phyloP scores from a whole-genome alignment of 371 early-diverging fungal genomes.

The Mortierella sp. region DNA sequence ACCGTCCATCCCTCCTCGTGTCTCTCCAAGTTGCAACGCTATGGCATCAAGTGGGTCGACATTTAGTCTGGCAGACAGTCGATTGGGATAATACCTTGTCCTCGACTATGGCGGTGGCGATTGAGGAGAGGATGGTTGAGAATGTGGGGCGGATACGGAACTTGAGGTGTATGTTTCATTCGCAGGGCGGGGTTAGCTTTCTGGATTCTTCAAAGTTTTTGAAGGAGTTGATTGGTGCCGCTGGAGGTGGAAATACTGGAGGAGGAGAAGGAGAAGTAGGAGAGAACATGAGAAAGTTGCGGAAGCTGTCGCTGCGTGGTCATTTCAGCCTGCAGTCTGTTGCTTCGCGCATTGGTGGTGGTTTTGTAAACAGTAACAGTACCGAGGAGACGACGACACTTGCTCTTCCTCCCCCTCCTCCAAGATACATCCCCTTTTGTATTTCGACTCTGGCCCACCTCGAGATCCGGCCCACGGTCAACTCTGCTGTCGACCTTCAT shows the following conservation, averaged over 20 bases:
- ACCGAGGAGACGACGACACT: neutral
- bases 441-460: slow-evolving; percentile 41
- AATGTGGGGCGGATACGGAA: slow-evolving; percentile 32
- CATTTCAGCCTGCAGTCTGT: slow-evolving; percentile 22
- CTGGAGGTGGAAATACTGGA: neutral
- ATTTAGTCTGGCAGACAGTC: slow-evolving; percentile 31
- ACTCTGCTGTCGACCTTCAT: slow-evolving; percentile 39
- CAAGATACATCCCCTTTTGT: slow-evolving; percentile 25
- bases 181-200: slow-evolving; percentile 23
- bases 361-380: neutral
- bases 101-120: neutral
- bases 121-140: slow-evolving; percentile 13
- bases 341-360: slow-evolving; percentile 10
- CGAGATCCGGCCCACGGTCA: slow-evolving; percentile 30
- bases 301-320: neutral
- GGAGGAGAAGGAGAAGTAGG: neutral
- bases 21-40: slow-evolving; percentile 30
- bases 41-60: slow-evolving; percentile 32
- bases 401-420: neutral
- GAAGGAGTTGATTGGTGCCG: neutral
- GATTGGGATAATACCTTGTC: slow-evolving; percentile 37
- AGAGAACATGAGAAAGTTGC: neutral
- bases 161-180: slow-evolving; percentile 41
- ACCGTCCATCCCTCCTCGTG: slow-evolving; percentile 19
- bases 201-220: slow-evolving; percentile 32